These are phyloP conservation scores for Phytophthora nicotianae DNA, from an alignment of 352 stramenopile species.

Conservation along the genomic window DNA sequence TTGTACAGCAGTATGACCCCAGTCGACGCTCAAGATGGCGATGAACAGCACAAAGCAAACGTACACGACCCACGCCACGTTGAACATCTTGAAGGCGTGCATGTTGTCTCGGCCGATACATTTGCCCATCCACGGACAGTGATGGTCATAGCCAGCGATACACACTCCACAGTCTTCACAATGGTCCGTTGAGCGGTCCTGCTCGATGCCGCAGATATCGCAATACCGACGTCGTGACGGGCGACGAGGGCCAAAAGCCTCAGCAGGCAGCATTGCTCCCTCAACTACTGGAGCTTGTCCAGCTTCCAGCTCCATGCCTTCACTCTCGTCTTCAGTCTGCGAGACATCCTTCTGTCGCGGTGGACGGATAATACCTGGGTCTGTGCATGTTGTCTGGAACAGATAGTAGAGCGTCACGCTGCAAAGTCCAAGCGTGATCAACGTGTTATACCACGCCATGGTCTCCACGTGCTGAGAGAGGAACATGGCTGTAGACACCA, in stretches of 20 bases:
- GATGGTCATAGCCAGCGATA: slow-evolving; percentile 88
- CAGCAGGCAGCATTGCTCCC: slow-evolving; percentile 6
- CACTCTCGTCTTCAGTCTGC: slow-evolving; percentile 25
- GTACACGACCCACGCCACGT: slow-evolving; percentile 81
- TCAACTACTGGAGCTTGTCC: slow-evolving; percentile 1
- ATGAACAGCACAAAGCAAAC: slow-evolving; percentile 78
- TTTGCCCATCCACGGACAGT: slow-evolving; percentile 95
- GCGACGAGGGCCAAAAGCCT: slow-evolving; percentile 10
- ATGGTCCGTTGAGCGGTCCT: slow-evolving; percentile 77
- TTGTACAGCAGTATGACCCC: slow-evolving; percentile 44
- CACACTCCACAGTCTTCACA: slow-evolving; percentile 95
- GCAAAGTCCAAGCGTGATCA: slow-evolving; percentile 65
- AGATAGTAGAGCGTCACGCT: slow-evolving; percentile 69
- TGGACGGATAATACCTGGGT: slow-evolving; percentile 69
- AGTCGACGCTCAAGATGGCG: slow-evolving; percentile 62
- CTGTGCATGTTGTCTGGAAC: slow-evolving; percentile 70
- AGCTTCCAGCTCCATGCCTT: slow-evolving; percentile 32
- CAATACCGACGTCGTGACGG: slow-evolving; percentile 49
- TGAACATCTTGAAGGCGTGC: slow-evolving; percentile 91
- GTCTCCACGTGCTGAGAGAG: slow-evolving; percentile 55
- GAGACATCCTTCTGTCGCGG: slow-evolving; percentile 16
- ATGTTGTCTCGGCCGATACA: slow-evolving; percentile 94
- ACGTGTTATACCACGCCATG: slow-evolving; percentile 62
- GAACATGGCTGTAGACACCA: slow-evolving; percentile 65
- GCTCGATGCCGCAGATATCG: slow-evolving; percentile 71